phyloP scores from a whole-genome alignment of 331 rosid genomes.

The Quercus phellos region DNA sequence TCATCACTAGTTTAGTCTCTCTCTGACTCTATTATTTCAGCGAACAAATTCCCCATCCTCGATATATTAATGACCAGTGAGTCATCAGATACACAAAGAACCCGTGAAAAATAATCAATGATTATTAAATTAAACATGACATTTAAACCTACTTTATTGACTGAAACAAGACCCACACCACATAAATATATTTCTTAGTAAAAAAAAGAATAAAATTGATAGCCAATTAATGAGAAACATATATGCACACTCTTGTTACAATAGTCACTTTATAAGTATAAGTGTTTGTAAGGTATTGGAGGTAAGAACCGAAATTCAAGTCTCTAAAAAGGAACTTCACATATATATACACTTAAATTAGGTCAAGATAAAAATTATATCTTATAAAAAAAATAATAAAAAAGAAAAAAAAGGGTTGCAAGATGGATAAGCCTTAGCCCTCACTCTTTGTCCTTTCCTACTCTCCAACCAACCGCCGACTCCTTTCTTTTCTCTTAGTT shows the following conservation, averaged over 20 bases:
- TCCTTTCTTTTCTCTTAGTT: background rate
- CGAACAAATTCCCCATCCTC: background rate
- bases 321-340: too few species aligned
- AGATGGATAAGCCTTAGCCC: constrained; percentile 8
- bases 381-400: too few species aligned
- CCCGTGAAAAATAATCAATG: background rate
- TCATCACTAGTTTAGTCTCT: background rate
- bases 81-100: background rate
- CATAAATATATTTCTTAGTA: too few species aligned
- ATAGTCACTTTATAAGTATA: too few species aligned
- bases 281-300: too few species aligned
- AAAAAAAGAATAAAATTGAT: background rate
- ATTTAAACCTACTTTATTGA: background rate
- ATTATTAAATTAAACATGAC: background rate
- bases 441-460: constrained; percentile 26
- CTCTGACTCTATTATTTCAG: background rate
- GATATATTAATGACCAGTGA: background rate
- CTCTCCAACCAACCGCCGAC: constrained; percentile 49
- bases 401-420: too few species aligned
- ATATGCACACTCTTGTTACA: too few species aligned
- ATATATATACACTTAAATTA: too few species aligned
- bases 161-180: background rate
- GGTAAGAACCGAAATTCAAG: too few species aligned
- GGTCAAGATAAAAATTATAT: too few species aligned
- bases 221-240: constrained; percentile 8